These are phyloP conservation scores for Coniosporium tulheliwenetii DNA, from an alignment of 2,329 filamentous ascomycete genomes.

Conservation along the genomic window DNA sequence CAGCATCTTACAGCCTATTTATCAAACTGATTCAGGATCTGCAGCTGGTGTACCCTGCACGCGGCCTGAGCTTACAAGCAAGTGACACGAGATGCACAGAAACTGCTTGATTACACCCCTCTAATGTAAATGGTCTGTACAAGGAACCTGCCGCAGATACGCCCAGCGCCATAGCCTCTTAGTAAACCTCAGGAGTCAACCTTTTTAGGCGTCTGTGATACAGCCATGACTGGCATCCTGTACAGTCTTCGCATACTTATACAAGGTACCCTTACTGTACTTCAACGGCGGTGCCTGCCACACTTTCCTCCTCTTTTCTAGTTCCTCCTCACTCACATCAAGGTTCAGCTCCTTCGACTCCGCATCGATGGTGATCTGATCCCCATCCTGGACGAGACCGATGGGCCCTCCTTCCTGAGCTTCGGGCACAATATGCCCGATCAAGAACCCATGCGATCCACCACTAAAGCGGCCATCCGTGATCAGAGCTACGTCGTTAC, in stretches of 20 bases:
- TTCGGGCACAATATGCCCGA: constrained; percentile 78
- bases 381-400: constrained; percentile 65
- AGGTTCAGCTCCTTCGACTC: constrained; percentile 53
- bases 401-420: constrained; percentile 77
- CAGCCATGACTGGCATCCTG: constrained; percentile 43
- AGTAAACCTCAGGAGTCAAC: background rate
- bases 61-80: too few species aligned
- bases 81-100: too few species aligned
- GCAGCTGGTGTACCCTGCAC: too few species aligned
- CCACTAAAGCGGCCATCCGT: constrained; percentile 67
- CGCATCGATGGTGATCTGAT: constrained; percentile 68
- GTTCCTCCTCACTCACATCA: constrained; percentile 48
- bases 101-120: too few species aligned
- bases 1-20: too few species aligned
- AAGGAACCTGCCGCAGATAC: too few species aligned
- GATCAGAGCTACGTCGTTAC: constrained; percentile 57
- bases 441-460: constrained; percentile 73
- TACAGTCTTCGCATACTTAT: constrained; percentile 41
- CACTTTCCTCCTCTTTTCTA: constrained; percentile 32
- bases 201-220: constrained; percentile 34
- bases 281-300: constrained; percentile 39
- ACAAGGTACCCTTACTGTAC: constrained; percentile 42
- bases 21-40: too few species aligned
- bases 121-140: too few species aligned
- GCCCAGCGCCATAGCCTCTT: too few species aligned